Base-by-base conservation (phyloP, 371 early-diverging fungal species). In the Fennellomyces sp. region DNA sequence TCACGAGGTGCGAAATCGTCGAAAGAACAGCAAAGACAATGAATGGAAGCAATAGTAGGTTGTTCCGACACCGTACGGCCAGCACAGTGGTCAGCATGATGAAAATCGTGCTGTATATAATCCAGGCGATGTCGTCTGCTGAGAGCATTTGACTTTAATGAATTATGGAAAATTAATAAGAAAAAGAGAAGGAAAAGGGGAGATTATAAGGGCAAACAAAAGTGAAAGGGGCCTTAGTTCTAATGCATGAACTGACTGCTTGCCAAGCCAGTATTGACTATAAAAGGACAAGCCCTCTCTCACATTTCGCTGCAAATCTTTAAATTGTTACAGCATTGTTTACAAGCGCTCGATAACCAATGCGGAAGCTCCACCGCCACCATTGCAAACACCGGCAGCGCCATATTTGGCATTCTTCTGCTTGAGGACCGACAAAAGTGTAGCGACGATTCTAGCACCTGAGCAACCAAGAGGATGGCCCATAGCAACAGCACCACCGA, bases 401-500 rank as follows among this genome's bases (percentile, higher is more conserved):
- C 97, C 98, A 63, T 88, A 82, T 69, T 91, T 90, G 41, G 86
- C 94, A 19, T 82, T 81, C 60, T 79, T 73, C 52, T 75, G 70
- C 42, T 83, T 76, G 58, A 98, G 83, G 12, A 95, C 91, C 28
- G 80, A 87, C 53, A 88, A 68, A 45, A 98, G 71, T 2, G 97
- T 94, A 19, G 88, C 89, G 31, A 98, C 83, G 50, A 99, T 91
- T 65, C 99, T 81, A 33, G 96, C 94, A 47, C 99, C 99, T 5
- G 96, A 94, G 75, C 94, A 94, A 15, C 98, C 98, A 36, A 99
- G 85, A 51, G 99, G 99, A 80, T 99, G 99, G 8, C 99, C 99
- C 63, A 98, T 83, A 1, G 96, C 95, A 30, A 98, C 98, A 48
- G 98, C 97, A 50, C 99, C 99, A 63, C 99, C 99, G 75, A 86